These are phyloP conservation scores for Aciculoconidium aculeatum DNA, from an alignment of 805 yeast species.

Conservation along the genomic window DNA sequence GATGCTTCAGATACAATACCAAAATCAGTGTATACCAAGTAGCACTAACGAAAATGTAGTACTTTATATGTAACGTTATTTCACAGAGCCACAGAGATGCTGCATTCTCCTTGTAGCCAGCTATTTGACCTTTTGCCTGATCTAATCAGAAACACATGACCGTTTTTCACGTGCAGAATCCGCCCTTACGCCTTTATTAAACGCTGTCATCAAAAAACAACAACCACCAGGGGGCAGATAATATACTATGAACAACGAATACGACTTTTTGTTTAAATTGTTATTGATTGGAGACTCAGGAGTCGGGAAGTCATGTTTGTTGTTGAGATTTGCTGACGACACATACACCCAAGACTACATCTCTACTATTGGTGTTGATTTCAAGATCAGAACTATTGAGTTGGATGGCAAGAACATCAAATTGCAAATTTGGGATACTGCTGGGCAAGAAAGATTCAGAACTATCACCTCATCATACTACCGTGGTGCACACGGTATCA, in stretches of 20 bases:
- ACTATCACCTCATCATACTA: conserved; percentile 96
- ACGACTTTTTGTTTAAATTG: conserved; percentile 95
- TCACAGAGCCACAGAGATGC: too few relatives aligned
- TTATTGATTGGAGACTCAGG: conserved; percentile 97
- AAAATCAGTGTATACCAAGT: too few relatives aligned
- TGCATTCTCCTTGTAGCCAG: too few relatives aligned
- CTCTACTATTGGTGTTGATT: conserved; percentile 97
- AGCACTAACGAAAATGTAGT: too few relatives aligned
- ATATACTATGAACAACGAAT: conserved; percentile 90
- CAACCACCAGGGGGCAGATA: too few relatives aligned
- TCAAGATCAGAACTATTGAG: conserved; percentile 83
- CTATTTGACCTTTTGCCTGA: too few relatives aligned
- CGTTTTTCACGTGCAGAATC: too few relatives aligned
- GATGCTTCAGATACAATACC: too few relatives aligned
- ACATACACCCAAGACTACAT: conserved; percentile 95
- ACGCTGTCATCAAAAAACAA: too few relatives aligned
- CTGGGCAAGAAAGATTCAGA: conserved; percentile 97
- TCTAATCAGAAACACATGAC: too few relatives aligned
- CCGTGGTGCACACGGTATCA: conserved; percentile 98
- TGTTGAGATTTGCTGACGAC: conserved; percentile 94
- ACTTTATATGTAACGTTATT: too few relatives aligned
- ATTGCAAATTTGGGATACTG: conserved; percentile 99
- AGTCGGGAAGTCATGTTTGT: conserved; percentile 94
- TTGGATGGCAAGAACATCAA: conserved; percentile 96
- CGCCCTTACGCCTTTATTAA: too few relatives aligned